Evolutionary conservation across 805 yeast species (phyloP).

Genomic region (Candida takata): DNA sequence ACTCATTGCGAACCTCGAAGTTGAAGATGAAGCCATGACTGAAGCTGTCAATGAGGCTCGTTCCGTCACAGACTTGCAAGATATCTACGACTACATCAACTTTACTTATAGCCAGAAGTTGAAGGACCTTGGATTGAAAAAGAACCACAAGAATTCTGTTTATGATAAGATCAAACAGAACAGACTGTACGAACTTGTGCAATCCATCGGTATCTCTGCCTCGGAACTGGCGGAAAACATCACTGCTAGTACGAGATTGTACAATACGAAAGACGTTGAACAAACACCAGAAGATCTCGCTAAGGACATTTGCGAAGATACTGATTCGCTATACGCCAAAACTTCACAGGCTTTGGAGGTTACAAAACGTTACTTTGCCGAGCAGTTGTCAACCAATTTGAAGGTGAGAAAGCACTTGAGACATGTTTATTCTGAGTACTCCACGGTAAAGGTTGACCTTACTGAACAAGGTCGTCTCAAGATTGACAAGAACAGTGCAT

Average conservation of each 20-base stretch:
- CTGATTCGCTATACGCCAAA: conserved; percentile 44
- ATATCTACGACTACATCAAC: conserved; percentile 73
- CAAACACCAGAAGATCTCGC: conserved; percentile 57
- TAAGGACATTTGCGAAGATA: conserved; percentile 30
- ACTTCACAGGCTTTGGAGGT: conserved; percentile 61
- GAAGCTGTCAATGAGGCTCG: conserved; percentile 51
- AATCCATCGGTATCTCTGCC: conserved; percentile 71
- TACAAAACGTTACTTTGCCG: conserved; percentile 67
- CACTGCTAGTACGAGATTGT: conserved; percentile 56
- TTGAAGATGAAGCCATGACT: conserved; percentile 50
- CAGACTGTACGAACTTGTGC: conserved; percentile 55
- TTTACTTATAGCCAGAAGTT: conserved; percentile 51
- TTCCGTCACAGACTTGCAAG: conserved; percentile 76
- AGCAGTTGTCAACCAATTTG: conserved; percentile 76
- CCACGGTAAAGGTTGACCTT: conserved; percentile 63
- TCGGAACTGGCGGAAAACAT: conserved; percentile 79
- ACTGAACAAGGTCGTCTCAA: conserved; percentile 79
- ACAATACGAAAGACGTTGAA: conserved; percentile 62
- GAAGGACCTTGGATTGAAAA: conserved; percentile 27
- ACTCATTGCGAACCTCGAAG: conserved; percentile 45
- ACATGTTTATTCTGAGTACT: conserved; percentile 53
- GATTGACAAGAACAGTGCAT: conserved; percentile 75
- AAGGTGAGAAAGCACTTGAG: conserved; percentile 67
- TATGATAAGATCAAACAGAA: conserved; percentile 65
- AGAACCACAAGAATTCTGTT: conserved; percentile 39